Evolutionary conservation across 805 yeast genomes (phyloP).

Genomic region (Ogataea haglerorum): DNA sequence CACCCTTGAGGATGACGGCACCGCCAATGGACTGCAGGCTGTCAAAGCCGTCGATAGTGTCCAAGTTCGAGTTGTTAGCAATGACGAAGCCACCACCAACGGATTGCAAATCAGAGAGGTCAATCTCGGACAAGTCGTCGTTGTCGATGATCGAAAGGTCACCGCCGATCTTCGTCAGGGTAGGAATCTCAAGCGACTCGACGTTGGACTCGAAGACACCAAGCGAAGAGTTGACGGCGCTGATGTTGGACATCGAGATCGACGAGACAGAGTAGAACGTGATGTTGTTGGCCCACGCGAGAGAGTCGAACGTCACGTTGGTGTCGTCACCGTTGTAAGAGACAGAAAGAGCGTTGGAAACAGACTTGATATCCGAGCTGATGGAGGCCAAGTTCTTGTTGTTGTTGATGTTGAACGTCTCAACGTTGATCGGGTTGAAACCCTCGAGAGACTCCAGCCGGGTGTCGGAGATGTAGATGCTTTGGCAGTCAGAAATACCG

Average conservation of each 20-base stretch:
- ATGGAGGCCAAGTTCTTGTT: conserved; percentile 72
- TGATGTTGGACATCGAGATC: conserved; percentile 64
- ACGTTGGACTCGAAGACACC: conserved; percentile 75
- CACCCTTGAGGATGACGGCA: conserved; percentile 79
- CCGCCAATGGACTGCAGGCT: conserved; percentile 75
- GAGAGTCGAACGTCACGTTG: conserved; percentile 61
- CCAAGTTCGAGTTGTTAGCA: conserved; percentile 77
- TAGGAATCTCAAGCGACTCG: conserved; percentile 49
- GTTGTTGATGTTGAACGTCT: conserved; percentile 83
- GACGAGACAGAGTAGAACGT: conserved; percentile 78
- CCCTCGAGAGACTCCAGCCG: conserved; percentile 66
- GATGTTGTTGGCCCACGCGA: conserved; percentile 84
- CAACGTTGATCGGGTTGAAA: conserved; percentile 45
- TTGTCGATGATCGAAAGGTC: conserved; percentile 75
- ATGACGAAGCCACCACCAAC: conserved; percentile 94
- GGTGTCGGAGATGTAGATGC: conserved; percentile 71
- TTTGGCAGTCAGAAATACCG: conserved; percentile 71
- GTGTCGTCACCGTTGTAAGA: conserved; percentile 82
- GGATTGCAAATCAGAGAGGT: conserved; percentile 64
- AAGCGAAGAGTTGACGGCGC: conserved; percentile 73
- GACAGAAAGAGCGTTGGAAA: conserved; percentile 70
- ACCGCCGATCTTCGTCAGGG: conserved; percentile 68
- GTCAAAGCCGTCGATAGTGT: conserved; percentile 68
- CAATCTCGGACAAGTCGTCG: conserved; percentile 62
- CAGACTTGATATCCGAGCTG: conserved; percentile 68